These are phyloP conservation scores for Vitis amurensis DNA, from an alignment of 164 flowering plant genomes.

Conservation along the genomic window DNA sequence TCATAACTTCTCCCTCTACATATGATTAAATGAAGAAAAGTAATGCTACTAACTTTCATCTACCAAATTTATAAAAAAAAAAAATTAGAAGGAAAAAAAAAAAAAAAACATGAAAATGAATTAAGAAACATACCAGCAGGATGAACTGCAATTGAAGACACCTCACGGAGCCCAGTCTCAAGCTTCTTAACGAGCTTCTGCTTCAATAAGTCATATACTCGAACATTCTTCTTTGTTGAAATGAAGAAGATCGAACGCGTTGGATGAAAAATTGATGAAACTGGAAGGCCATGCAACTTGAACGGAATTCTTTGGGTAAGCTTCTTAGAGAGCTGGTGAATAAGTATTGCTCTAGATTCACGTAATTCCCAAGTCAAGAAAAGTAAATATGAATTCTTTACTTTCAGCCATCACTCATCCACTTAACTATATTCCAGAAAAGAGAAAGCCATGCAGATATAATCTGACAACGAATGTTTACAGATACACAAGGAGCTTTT, in stretches of 20 bases:
- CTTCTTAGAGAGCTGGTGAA: constrained; percentile 89
- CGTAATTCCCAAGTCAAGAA: constrained; percentile 67
- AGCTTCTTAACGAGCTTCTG: constrained; percentile 78
- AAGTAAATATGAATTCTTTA: constrained; percentile 1
- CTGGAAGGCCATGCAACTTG: constrained; percentile 89
- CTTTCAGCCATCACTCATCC: not conserved
- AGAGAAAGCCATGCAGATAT: no score
- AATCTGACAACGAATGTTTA: no score
- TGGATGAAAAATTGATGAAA: constrained; percentile 85
- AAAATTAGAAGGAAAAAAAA: not conserved
- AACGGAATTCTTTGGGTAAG: constrained; percentile 63
- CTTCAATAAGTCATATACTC: constrained; percentile 82
- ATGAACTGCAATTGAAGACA: constrained; percentile 93
- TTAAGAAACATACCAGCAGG: constrained; percentile 61
- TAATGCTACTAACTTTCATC: not conserved
- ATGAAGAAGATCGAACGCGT: constrained; percentile 69
- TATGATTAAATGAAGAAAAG: not conserved
- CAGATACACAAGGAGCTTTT: no score
- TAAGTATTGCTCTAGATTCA: constrained; percentile 77
- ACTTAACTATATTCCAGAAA: no score
- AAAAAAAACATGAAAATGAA: not conserved
- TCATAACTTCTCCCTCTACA: no score
- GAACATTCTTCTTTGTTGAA: constrained; percentile 78
- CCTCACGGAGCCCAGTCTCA: constrained; percentile 80
- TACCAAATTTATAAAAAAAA: not conserved